These are phyloP conservation scores for Rosellinia necatrix DNA, from an alignment of 2,329 filamentous ascomycete species.

Conservation along the genomic window DNA sequence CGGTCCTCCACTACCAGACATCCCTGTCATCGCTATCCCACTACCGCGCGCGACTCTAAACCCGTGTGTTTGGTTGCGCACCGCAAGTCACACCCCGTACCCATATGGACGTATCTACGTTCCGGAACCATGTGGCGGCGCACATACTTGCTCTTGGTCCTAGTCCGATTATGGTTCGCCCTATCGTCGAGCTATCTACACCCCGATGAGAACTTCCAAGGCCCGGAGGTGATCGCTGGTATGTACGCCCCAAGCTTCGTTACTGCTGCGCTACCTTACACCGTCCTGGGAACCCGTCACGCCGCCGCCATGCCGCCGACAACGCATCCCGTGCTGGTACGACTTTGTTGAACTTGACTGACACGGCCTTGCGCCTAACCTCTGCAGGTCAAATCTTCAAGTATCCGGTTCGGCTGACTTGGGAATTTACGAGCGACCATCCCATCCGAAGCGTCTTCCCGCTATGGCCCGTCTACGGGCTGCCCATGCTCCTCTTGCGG, in stretches of 20 bases:
- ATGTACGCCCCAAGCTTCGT: conserved; percentile 42
- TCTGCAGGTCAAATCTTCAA: conserved; percentile 82
- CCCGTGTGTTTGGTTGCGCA: conserved; percentile 16
- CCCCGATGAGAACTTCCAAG: conserved; percentile 98
- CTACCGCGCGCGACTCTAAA: conserved; percentile 11
- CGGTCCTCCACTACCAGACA: background rate
- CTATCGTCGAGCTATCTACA: conserved; percentile 95
- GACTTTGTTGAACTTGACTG: conserved; percentile 22
- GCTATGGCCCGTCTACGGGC: conserved; percentile 91
- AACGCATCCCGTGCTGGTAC: no score
- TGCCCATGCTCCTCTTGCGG: conserved; percentile 89
- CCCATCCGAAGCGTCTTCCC: conserved; percentile 97
- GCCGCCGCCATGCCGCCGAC: background rate
- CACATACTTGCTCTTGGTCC: conserved; percentile 80
- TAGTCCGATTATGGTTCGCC: conserved; percentile 91
- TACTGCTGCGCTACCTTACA: background rate
- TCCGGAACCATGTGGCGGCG: conserved; percentile 79
- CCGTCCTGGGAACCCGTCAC: background rate
- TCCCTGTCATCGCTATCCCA: conserved; percentile 13
- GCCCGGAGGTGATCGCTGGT: conserved; percentile 96
- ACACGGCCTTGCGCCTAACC: conserved; percentile 16
- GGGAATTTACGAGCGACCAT: conserved; percentile 89
- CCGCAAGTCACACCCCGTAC: conserved; percentile 15
- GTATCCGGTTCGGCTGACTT: conserved; percentile 87
- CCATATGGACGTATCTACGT: conserved; percentile 26